A percentile compares a stretch with the other conserved stretches of the same genome.
phyloP scores from a whole-genome alignment of 345 rosid genomes.

The Melaleuca quinquenervia region DNA sequence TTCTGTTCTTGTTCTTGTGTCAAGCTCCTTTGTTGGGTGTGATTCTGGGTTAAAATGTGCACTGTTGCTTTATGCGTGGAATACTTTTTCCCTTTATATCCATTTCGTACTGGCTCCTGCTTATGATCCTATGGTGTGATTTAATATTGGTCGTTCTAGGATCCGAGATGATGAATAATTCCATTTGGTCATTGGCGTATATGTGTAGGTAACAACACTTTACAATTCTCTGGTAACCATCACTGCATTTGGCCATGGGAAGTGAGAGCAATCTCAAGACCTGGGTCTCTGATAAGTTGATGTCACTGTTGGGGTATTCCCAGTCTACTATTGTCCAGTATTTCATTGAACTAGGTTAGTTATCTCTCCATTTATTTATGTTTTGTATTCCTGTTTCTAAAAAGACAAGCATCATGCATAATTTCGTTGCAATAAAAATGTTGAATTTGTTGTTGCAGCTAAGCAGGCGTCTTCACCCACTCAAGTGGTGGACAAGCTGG shows the following conservation, averaged over 20 bases:
- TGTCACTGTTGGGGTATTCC: conserved; percentile 66
- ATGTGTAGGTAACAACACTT: not conserved
- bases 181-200: not conserved
- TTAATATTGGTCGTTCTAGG: not conserved
- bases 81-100: not conserved
- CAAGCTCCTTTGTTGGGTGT: not conserved
- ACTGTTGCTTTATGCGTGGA: not conserved
- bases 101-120: not conserved
- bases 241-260: conserved; percentile 28
- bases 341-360: conserved; percentile 55
- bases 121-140: not conserved
- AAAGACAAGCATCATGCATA: not conserved
- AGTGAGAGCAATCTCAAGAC: conserved; percentile 43
- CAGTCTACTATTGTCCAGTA: conserved; percentile 63
- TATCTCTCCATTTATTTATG: not conserved
- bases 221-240: not conserved
- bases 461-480: conserved; percentile 54
- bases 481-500: conserved; percentile 23
- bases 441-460: conserved; percentile 33
- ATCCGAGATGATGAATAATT: not conserved
- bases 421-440: not conserved
- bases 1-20: not conserved
- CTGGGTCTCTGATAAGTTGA: conserved; percentile 83
- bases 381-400: not conserved
- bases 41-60: not conserved